Evolutionary conservation across 805 yeast genomes (phyloP), one percentile per base, ranked within the genome.

Genomic region (Barnettozyma pratensis): DNA sequence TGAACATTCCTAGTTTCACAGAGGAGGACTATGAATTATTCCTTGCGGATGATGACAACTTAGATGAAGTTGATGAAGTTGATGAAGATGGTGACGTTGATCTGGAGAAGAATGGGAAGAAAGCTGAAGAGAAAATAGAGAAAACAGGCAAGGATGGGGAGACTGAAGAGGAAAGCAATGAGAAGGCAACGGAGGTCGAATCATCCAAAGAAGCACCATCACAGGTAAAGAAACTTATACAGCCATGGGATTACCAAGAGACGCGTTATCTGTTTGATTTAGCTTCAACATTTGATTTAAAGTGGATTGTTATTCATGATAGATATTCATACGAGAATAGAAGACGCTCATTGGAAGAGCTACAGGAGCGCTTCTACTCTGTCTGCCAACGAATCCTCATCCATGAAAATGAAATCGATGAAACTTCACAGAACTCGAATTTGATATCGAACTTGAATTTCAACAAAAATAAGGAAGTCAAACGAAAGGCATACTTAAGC

Each of bases 401-500:
- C 45, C 65, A 65, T 50, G 70, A 75, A 47, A 64, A 69, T 48
- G 67, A 74, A 45, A 63, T 68, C 34, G 66, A 68, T 49, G 61
- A 64, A 37, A 54, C 76, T 42, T 70, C 74, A 3, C 67, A 63
- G 12, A 79, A 80, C 52, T 74, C 77, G 29, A 73, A 78, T 46
- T 63, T 89, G 38, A 73, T 85, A 19, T 83, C 83, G 31, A 74
- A 82, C 29, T 73, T 94, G 59, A 74, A 81, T 25, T 94, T 76
- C 62, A 81, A 87, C 37, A 83, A 81, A 56, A 74, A 76, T 6
- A 81, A 79, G 54, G 99, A 94, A 64, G 51, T 76, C 25, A 88
- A 83, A 56, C 77, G 99, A 52, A 94, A 94, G 58, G 78, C 78
- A 45, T 92, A 92, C 61, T 68, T 94, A 41, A 83, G 83, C 57